phyloP scores from a whole-genome alignment of 164 flowering plant genomes.

The Stephania yunnanensis region DNA sequence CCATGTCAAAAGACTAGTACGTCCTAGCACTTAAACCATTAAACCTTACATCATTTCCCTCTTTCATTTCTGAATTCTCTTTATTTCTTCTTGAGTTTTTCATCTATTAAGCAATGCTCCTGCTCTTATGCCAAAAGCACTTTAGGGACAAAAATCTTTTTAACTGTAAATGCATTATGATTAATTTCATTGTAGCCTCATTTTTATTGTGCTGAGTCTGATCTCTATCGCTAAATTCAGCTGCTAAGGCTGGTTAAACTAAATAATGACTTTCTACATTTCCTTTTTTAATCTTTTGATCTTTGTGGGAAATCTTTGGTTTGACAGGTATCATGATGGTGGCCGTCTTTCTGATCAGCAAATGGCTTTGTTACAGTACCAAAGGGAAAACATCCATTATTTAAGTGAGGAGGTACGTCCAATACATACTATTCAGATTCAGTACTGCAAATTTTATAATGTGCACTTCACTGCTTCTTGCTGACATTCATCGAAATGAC shows the following conservation, averaged over 20 bases:
- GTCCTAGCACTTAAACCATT: background rate
- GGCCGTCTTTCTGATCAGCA: conserved; percentile 98
- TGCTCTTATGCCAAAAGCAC: background rate
- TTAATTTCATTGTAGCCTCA: too few relatives aligned
- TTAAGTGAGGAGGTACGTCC: conserved; percentile 85
- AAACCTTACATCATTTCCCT: background rate
- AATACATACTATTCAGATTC: background rate
- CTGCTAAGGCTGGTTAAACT: background rate
- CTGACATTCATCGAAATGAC: background rate
- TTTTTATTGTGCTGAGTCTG: too few relatives aligned
- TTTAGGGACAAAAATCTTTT: too few relatives aligned
- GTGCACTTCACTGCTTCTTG: background rate
- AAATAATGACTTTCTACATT: background rate
- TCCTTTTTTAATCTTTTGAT: background rate
- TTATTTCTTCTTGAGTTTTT: background rate
- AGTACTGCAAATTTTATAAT: background rate
- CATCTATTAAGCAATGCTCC: background rate
- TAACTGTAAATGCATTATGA: too few relatives aligned
- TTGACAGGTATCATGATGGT: conserved; percentile 80
- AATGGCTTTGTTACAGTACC: conserved; percentile 97
- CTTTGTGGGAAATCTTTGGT: conserved; percentile 9
- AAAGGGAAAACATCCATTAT: conserved; percentile 92
- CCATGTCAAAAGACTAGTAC: background rate
- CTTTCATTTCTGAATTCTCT: background rate
- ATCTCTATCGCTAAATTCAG: background rate